Conservation (phyloP, 2,329 filamentous ascomycete genomes). For the Colletotrichum sp. region DNA sequence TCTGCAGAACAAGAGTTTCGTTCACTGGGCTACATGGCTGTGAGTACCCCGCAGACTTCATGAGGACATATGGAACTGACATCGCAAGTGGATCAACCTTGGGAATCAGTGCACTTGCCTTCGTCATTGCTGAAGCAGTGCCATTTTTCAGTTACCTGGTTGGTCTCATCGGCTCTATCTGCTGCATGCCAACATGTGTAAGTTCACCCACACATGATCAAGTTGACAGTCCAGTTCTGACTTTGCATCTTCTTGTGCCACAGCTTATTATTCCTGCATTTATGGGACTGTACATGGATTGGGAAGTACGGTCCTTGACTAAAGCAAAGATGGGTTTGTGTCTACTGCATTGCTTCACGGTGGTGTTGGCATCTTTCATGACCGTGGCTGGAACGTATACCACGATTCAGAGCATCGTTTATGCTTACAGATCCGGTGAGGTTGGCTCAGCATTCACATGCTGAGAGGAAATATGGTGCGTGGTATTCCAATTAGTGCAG, state of each 20-base stretch:
- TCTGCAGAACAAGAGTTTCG: conserved; percentile 33
- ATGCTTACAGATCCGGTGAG: conserved; percentile 25
- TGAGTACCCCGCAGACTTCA: neutral
- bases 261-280: neutral
- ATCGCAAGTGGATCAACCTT: conserved; percentile 21
- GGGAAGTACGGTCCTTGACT: neutral
- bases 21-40: conserved; percentile 40
- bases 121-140: conserved; percentile 25
- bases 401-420: conserved; percentile 28
- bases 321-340: neutral
- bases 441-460: conserved; percentile 7
- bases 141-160: conserved; percentile 30
- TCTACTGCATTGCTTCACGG: neutral
- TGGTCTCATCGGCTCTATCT: conserved; percentile 28
- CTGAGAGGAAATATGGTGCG: neutral
- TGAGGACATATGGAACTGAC: neutral
- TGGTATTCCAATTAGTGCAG: neutral
- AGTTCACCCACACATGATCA: conserved; percentile 22
- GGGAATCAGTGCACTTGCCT: conserved; percentile 20
- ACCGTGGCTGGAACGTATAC: conserved; percentile 29
- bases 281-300: neutral
- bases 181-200: conserved; percentile 31
- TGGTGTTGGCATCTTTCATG: conserved; percentile 25
- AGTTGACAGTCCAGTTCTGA: neutral
- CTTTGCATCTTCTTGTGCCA: neutral